Evolutionary conservation across 257 asterid species (phyloP).

Genomic region (Gardenia jasminoides): DNA sequence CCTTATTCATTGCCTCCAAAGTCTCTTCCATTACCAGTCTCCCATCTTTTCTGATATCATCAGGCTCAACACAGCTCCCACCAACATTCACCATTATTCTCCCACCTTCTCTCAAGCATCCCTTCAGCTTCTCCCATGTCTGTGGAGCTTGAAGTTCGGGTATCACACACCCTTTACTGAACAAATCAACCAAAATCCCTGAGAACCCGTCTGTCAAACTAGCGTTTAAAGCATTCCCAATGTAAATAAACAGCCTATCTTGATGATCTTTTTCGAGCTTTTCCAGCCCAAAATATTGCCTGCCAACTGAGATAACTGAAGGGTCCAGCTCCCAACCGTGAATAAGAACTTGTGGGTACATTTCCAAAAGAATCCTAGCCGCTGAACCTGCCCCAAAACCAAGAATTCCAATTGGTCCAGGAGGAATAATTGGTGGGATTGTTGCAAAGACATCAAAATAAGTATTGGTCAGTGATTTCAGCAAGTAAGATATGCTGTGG

Average conservation of each 20-base stretch:
- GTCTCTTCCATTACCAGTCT: constrained; percentile 71
- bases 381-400: constrained; percentile 95
- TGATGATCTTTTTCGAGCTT: constrained; percentile 55
- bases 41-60: constrained; percentile 72
- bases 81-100: constrained; percentile 91
- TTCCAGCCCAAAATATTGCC: constrained; percentile 67
- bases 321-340: constrained; percentile 94
- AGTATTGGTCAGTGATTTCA: constrained; percentile 63
- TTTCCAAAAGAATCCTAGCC: constrained; percentile 57
- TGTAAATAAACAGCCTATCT: constrained; percentile 50
- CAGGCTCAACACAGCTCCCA: constrained; percentile 91
- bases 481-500: constrained; percentile 80
- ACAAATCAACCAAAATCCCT: constrained; percentile 66
- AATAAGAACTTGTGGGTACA: constrained; percentile 45
- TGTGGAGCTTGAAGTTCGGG: constrained; percentile 65
- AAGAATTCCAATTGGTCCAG: constrained; percentile 78
- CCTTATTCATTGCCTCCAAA: constrained; percentile 53
- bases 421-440: constrained; percentile 70
- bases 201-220: constrained; percentile 55
- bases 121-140: constrained; percentile 70
- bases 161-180: constrained; percentile 64
- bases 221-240: constrained; percentile 62
- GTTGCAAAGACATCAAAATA: constrained; percentile 89
- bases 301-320: constrained; percentile 65
- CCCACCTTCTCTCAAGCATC: constrained; percentile 57